phyloP scores from a whole-genome alignment of 2,329 filamentous ascomycete genomes.

The Coniella lustricola region DNA sequence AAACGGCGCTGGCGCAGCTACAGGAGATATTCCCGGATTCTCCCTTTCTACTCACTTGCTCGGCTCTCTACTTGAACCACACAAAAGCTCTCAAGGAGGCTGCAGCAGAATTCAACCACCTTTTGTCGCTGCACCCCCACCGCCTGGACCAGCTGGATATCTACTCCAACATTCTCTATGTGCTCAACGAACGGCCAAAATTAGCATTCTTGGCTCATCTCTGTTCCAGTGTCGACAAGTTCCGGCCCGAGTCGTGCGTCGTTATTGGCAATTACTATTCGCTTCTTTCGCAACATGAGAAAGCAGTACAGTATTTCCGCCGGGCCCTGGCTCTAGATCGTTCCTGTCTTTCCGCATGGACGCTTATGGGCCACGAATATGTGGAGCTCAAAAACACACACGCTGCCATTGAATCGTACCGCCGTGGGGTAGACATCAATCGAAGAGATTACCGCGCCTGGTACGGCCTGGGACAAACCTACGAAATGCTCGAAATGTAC shows the following conservation, averaged over 20 bases:
- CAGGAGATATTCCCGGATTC: constrained; percentile 80
- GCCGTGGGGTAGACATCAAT: constrained; percentile 91
- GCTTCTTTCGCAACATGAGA: constrained; percentile 88
- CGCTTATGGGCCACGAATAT: constrained; percentile 97
- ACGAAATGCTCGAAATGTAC: constrained; percentile 97
- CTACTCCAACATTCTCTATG: constrained; percentile 96
- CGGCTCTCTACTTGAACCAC: constrained; percentile 83
- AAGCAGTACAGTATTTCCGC: constrained; percentile 96
- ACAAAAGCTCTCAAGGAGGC: constrained; percentile 70
- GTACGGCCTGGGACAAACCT: constrained; percentile 95
- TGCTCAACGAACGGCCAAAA: constrained; percentile 80
- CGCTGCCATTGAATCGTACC: constrained; percentile 93
- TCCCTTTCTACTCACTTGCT: constrained; percentile 84
- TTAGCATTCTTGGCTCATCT: constrained; percentile 88
- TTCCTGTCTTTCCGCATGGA: constrained; percentile 91
- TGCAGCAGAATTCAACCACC: constrained; percentile 65
- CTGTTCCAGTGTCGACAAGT: constrained; percentile 87
- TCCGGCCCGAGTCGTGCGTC: constrained; percentile 92
- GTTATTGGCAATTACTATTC: constrained; percentile 98
- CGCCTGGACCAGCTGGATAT: constrained; percentile 86
- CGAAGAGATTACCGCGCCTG: constrained; percentile 94
- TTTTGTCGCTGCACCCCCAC: constrained; percentile 67
- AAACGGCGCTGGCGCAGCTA: constrained; percentile 69
- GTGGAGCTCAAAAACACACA: constrained; percentile 98
- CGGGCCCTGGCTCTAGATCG: constrained; percentile 85